phyloP scores from a whole-genome alignment of 169 alveolate genomes.

The Plasmodium relictum region DNA sequence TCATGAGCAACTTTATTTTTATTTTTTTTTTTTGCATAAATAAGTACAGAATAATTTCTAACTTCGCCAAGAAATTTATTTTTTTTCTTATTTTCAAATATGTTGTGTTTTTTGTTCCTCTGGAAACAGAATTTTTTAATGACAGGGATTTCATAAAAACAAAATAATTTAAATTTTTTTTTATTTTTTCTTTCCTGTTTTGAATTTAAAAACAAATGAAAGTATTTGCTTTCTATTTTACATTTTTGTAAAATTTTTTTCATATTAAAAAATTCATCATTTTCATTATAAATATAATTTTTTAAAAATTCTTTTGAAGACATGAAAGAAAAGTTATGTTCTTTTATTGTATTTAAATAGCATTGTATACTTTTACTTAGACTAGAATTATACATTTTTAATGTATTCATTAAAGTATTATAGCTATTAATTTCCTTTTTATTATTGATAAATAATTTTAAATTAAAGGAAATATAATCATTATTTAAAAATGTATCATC shows the following conservation, averaged over 20 bases:
- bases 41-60: background rate
- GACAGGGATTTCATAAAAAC: background rate
- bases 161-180: slow-evolving; percentile 30
- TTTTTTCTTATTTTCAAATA: background rate
- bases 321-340: slow-evolving; percentile 14
- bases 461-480: slow-evolving; percentile 70
- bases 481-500: slow-evolving; percentile 2
- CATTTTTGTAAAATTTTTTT: slow-evolving; percentile 39
- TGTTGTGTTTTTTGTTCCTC: background rate
- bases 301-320: slow-evolving; percentile 32
- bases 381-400: slow-evolving; percentile 10
- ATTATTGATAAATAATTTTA: slow-evolving; percentile 43
- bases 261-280: slow-evolving; percentile 44
- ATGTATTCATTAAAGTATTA: slow-evolving; percentile 9
- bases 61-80: background rate
- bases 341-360: slow-evolving; percentile 15
- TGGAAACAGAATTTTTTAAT: background rate
- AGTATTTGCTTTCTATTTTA: slow-evolving; percentile 18
- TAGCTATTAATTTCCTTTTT: slow-evolving; percentile 49
- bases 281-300: slow-evolving; percentile 18
- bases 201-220: background rate
- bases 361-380: slow-evolving; percentile 26
- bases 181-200: background rate
- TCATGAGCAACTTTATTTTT: background rate
- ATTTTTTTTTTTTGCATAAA: background rate